phyloP scores from a whole-genome alignment of 73 alveolate genomes.

The Stentor roeselii region DNA sequence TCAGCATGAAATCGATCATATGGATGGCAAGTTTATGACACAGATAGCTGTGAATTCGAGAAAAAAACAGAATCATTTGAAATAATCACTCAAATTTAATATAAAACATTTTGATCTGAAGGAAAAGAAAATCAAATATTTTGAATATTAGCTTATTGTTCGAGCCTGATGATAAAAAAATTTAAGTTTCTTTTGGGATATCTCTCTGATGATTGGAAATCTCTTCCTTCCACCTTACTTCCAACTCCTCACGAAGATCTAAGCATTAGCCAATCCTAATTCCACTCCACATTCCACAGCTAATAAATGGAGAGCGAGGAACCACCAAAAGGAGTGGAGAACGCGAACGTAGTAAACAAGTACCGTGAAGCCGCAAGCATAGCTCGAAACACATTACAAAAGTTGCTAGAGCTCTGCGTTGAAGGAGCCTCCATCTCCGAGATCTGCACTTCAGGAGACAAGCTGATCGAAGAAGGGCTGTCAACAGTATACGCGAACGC shows the following conservation, averaged over 20 bases:
- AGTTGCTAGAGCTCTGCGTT: constrained; percentile 49
- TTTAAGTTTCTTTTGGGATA: too few species aligned
- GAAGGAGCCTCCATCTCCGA: constrained; percentile 78
- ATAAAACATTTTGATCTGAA: too few species aligned
- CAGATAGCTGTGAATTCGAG: constrained; percentile 7
- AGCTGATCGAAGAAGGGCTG: constrained; percentile 57
- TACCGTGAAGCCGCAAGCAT: constrained; percentile 83
- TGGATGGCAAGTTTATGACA: constrained; percentile 12
- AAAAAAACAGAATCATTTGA: background rate
- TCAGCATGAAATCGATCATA: constrained; percentile 43
- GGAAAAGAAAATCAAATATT: too few species aligned
- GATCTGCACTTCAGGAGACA: constrained; percentile 75
- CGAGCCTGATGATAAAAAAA: too few species aligned
- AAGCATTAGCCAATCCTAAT: too few species aligned
- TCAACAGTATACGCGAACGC: constrained; percentile 67
- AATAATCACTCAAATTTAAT: too few species aligned
- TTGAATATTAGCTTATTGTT: too few species aligned
- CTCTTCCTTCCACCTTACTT: too few species aligned
- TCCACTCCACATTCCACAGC: too few species aligned
- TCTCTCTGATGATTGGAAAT: too few species aligned
- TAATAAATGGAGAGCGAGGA: constrained; percentile 51
- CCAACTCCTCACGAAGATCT: too few species aligned
- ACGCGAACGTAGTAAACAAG: constrained; percentile 79
- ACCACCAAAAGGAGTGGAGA: constrained; percentile 59
- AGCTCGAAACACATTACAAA: constrained; percentile 60